phyloP scores from a whole-genome alignment of 345 rosid species.

The Salix viminalis region DNA sequence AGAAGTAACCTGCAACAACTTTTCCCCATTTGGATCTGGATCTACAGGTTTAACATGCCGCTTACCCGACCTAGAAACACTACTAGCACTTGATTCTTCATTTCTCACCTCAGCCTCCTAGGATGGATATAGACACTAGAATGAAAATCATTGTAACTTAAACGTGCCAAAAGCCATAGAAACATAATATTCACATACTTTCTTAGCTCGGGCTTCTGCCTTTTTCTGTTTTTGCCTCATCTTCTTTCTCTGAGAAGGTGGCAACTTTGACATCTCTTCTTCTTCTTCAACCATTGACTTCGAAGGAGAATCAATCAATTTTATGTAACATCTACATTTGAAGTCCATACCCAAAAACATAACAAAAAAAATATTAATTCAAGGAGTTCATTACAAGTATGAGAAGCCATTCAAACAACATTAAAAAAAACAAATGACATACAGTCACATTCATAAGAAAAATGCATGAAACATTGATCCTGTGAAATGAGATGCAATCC shows the following conservation, averaged over 20 bases:
- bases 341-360: slow-evolving; percentile 12
- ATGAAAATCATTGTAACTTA: slow-evolving; percentile 14
- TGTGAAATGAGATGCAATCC: neutral
- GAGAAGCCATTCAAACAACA: neutral
- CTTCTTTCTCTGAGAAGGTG: slow-evolving; percentile 91
- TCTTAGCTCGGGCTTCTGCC: slow-evolving; percentile 97
- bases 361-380: no score
- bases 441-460: neutral
- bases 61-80: slow-evolving; percentile 81
- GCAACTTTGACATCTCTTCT: slow-evolving; percentile 68
- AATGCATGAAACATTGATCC: neutral
- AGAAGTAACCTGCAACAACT: slow-evolving; percentile 73
- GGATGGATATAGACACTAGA: slow-evolving; percentile 17
- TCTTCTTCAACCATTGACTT: slow-evolving; percentile 75
- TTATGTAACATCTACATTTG: slow-evolving; percentile 73
- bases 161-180: neutral
- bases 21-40: slow-evolving; percentile 92
- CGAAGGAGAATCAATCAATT: slow-evolving; percentile 75
- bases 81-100: slow-evolving; percentile 68
- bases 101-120: slow-evolving; percentile 91
- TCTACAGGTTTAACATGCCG: slow-evolving; percentile 83
- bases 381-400: neutral
- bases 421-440: neutral
- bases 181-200: slow-evolving; percentile 40
- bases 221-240: slow-evolving; percentile 82